These are phyloP conservation scores for Melanomma pulvis-pyrius DNA, from an alignment of 495 filamentous ascomycete species.

Conservation along the genomic window DNA sequence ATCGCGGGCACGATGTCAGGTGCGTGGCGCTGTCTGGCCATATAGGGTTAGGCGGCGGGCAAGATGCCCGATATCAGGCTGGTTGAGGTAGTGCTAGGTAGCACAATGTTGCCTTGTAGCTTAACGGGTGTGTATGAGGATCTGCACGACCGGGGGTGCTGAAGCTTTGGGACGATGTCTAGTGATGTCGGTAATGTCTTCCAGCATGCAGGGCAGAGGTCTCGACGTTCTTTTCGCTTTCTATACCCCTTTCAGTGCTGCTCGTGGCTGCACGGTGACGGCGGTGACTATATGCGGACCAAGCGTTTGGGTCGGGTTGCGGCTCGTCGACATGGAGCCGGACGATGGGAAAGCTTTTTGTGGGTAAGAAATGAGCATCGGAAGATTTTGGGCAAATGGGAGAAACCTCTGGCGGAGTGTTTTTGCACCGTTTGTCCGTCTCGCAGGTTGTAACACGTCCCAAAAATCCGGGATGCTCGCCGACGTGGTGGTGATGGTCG, in stretches of 20 bases:
- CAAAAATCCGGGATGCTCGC: neutral
- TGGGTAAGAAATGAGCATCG: slow-evolving; percentile 6
- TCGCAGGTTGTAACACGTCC: neutral
- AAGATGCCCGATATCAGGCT: slow-evolving; percentile 9
- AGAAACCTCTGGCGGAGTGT: neutral
- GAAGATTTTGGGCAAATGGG: slow-evolving; percentile 23
- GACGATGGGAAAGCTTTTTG: neutral
- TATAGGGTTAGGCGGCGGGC: slow-evolving; percentile 13
- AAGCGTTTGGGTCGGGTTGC: slow-evolving; percentile 17
- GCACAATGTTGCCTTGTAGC: slow-evolving; percentile 17
- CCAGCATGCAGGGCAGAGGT: neutral
- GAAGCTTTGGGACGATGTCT: neutral
- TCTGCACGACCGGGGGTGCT: neutral
- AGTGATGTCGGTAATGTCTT: neutral
- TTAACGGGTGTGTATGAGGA: slow-evolving; percentile 4
- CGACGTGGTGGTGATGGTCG: slow-evolving; percentile 2
- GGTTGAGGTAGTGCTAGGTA: slow-evolving; percentile 1
- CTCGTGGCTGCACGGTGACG: neutral
- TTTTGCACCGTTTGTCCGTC: slow-evolving; percentile 16
- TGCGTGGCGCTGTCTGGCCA: slow-evolving; percentile 9
- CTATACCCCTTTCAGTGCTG: slow-evolving; percentile 4
- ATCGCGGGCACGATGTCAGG: slow-evolving; percentile 19
- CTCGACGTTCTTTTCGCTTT: slow-evolving; percentile 24
- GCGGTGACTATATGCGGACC: slow-evolving; percentile 20
- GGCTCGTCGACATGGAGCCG: slow-evolving; percentile 18